phyloP scores from a whole-genome alignment of 495 filamentous ascomycete genomes.

The Daldinia grandis region DNA sequence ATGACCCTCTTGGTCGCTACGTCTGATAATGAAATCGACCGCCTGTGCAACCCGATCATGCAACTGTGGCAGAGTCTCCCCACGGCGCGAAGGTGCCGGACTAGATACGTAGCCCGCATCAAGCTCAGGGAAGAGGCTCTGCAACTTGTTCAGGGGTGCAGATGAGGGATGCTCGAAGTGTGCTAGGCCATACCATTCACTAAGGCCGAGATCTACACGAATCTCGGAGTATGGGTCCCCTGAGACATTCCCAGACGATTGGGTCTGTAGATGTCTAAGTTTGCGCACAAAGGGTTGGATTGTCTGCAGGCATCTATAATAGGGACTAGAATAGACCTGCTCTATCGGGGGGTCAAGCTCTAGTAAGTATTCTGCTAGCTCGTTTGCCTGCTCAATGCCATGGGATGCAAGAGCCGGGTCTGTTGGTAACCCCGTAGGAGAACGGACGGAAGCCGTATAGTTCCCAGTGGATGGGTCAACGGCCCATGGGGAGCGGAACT shows the following conservation, averaged over 20 bases:
- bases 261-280: slow-evolving; percentile 11
- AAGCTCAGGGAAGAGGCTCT: slow-evolving; percentile 69
- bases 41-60: slow-evolving; percentile 81
- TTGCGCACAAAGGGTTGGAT: slow-evolving; percentile 69
- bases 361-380: slow-evolving; percentile 74
- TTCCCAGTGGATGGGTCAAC: slow-evolving; percentile 80
- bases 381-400: slow-evolving; percentile 82
- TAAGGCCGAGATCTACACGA: slow-evolving; percentile 77
- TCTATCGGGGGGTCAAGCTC: slow-evolving; percentile 71
- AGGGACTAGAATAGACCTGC: slow-evolving; percentile 83
- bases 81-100: slow-evolving; percentile 70
- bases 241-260: slow-evolving; percentile 25
- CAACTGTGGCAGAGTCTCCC: slow-evolving; percentile 79
- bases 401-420: slow-evolving; percentile 89
- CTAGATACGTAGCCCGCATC: slow-evolving; percentile 63
- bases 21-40: slow-evolving; percentile 72
- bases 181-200: slow-evolving; percentile 90
- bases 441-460: slow-evolving; percentile 72
- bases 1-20: slow-evolving; percentile 69
- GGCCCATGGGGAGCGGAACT: slow-evolving; percentile 92
- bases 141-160: slow-evolving; percentile 65
- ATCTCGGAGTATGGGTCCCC: slow-evolving; percentile 50
- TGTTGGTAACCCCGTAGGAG: slow-evolving; percentile 83
- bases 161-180: slow-evolving; percentile 85
- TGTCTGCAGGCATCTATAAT: slow-evolving; percentile 93